Evolutionary conservation across 805 yeast species (phyloP).

Genomic region (Wickerhamiella parazyma): DNA sequence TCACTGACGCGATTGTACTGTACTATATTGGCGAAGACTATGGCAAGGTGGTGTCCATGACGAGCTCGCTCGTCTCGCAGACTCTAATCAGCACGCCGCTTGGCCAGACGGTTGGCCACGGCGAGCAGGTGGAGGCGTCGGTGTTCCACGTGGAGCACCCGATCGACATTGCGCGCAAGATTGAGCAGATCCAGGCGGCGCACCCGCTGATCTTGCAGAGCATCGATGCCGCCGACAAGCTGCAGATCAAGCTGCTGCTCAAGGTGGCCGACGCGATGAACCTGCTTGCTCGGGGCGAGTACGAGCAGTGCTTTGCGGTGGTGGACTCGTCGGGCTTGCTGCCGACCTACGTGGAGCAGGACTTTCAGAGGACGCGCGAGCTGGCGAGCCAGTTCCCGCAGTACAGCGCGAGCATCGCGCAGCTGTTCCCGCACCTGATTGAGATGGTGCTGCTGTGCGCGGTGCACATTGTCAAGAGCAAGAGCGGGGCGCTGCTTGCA

Average conservation of each 20-base stretch:
- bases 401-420: constrained; percentile 56
- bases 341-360: constrained; percentile 28
- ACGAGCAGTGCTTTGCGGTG: constrained; percentile 42
- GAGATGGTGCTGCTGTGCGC: constrained; percentile 71
- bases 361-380: constrained; percentile 44
- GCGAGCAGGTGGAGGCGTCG: constrained; percentile 15
- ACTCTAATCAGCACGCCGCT: constrained; percentile 57
- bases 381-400: constrained; percentile 54
- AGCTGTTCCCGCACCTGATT: constrained; percentile 67
- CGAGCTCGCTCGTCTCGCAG: constrained; percentile 69
- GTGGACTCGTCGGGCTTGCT: constrained; percentile 50
- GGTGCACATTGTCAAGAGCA: constrained; percentile 35
- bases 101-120: constrained; percentile 37
- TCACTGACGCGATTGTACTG: constrained; percentile 68
- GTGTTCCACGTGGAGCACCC: constrained; percentile 20
- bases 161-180: constrained; percentile 27
- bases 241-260: constrained; percentile 51
- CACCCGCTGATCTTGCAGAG: constrained; percentile 47
- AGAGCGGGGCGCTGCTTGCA: constrained; percentile 19
- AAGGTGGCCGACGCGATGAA: constrained; percentile 57
- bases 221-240: constrained; percentile 41
- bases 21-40: constrained; percentile 84
- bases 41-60: constrained; percentile 59
- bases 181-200: constrained; percentile 31
- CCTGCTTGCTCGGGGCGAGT: constrained; percentile 39